These are phyloP conservation scores for Galerina marginata DNA, from an alignment of 768 basidiomycete genomes.

Conservation along the genomic window DNA sequence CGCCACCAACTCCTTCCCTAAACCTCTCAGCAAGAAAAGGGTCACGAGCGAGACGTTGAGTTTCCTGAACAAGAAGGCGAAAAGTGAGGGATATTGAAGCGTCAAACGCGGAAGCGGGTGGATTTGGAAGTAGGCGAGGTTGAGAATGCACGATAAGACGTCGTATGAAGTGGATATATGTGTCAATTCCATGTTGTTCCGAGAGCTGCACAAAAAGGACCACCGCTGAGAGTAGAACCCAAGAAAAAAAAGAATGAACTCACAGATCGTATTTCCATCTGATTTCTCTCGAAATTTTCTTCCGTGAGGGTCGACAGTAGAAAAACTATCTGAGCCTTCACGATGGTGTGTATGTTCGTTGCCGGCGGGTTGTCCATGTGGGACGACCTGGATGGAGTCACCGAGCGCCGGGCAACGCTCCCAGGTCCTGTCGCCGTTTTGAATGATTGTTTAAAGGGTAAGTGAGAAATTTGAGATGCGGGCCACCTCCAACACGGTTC, in stretches of 20 bases:
- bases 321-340: conserved; percentile 98
- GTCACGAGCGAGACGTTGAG: conserved; percentile 87
- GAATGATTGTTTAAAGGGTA: conserved; percentile 47
- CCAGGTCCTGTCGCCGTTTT: conserved; percentile 78
- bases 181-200: conserved; percentile 96
- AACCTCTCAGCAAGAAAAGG: conserved; percentile 90
- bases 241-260: conserved; percentile 38
- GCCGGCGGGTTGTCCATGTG: conserved; percentile 87
- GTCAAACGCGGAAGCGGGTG: conserved; percentile 70
- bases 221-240: conserved; percentile 10
- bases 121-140: conserved; percentile 63
- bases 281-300: conserved; percentile 95
- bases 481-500: conserved; percentile 50
- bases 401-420: conserved; percentile 72
- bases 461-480: conserved; percentile 41
- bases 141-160: conserved; percentile 92
- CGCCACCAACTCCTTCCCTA: conserved; percentile 87
- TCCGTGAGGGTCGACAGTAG: conserved; percentile 94
- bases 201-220: conserved; percentile 67
- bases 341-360: conserved; percentile 89
- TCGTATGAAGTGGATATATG: conserved; percentile 96
- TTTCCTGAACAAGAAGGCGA: conserved; percentile 86
- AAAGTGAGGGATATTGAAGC: conserved; percentile 81
- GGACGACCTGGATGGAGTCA: conserved; percentile 81
- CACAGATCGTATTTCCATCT: conserved; percentile 93